Evolutionary conservation across 306 rosid species (phyloP), one percentile per base, ranked within the genome.

Genomic region (Dalbergia cochinchinensis): DNA sequence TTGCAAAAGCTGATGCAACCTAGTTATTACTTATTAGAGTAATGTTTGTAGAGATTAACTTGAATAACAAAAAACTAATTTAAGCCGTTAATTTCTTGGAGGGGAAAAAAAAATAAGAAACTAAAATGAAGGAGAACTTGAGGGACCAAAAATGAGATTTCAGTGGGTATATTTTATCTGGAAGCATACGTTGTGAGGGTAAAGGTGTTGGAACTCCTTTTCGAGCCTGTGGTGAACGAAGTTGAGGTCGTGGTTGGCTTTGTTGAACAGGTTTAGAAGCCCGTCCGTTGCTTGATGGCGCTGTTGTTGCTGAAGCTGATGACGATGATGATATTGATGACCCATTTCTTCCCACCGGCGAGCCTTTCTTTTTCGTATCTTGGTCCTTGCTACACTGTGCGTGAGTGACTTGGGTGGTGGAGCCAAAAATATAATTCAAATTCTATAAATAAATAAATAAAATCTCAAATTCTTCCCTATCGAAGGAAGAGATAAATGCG

Each of bases 211-310:
- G 71, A 92, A 94, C 82, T 94, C 99, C 78, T 79, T 91, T 61
- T 94, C 94, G 77, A 94, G 97, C 80, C 85, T 86, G 54, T 67
- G 78, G 33, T 79, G 77, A 69, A 81, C 79, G n/a, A 82, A n/a
- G 11, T 89, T 82, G 22, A 94, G 97, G 86, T 94, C 97, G 80
- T 85, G 97, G 80, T 87, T 90, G 51, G 97, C 95, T 78, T 85
- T 92, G 33, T 89, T 89, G 85, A 94, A 83, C 22, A 94, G 83
- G 44, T 82, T 94, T 77, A 86, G 67, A 77, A 94, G 79, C 1
- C 92, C 93, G 11, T 92, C 97, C 11, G 94, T 86, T 22, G 97
- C 94, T 80, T 88, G 90, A 61, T 91, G 89, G 61, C 86, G 93
- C 42, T 88, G 77, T 33, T 77, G 62, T 15, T 42, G 22, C 33